Evolutionary conservation across 257 asterid species (phyloP).

Genomic region (Jacaranda copaia): DNA sequence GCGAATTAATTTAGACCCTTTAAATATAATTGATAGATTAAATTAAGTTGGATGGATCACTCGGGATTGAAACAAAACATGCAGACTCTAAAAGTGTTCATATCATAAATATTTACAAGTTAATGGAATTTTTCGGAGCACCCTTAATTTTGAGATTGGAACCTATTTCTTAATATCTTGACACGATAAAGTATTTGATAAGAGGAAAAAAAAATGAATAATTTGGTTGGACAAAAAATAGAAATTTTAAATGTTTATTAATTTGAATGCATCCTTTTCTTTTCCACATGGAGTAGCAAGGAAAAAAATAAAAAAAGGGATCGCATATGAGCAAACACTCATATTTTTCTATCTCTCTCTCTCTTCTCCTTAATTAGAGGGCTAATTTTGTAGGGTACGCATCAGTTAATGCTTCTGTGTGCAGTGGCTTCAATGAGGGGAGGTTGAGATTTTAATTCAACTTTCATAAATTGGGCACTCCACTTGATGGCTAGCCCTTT

Average conservation of each 20-base stretch:
- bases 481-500: slow-evolving; percentile 18
- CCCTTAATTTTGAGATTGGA: too few relatives aligned
- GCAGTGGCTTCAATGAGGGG: slow-evolving; percentile 45
- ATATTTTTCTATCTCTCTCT: background rate
- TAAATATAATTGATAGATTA: too few relatives aligned
- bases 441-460: slow-evolving; percentile 47
- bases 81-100: too few relatives aligned
- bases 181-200: background rate
- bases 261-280: background rate
- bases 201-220: background rate
- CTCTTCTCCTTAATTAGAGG: background rate
- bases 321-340: too few relatives aligned
- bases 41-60: too few relatives aligned
- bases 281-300: too few relatives aligned
- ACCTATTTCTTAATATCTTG: too few relatives aligned
- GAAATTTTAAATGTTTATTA: slow-evolving; percentile 6
- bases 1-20: too few relatives aligned
- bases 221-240: background rate
- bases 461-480: slow-evolving; percentile 38
- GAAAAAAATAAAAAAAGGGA: too few relatives aligned
- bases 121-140: too few relatives aligned
- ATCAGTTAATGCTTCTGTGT: slow-evolving; percentile 36
- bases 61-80: too few relatives aligned
- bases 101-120: too few relatives aligned
- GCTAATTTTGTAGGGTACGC: slow-evolving; percentile 42